Evolutionary conservation across 2,329 filamentous ascomycete species (phyloP).

Genomic region (Polytolypa hystricis): DNA sequence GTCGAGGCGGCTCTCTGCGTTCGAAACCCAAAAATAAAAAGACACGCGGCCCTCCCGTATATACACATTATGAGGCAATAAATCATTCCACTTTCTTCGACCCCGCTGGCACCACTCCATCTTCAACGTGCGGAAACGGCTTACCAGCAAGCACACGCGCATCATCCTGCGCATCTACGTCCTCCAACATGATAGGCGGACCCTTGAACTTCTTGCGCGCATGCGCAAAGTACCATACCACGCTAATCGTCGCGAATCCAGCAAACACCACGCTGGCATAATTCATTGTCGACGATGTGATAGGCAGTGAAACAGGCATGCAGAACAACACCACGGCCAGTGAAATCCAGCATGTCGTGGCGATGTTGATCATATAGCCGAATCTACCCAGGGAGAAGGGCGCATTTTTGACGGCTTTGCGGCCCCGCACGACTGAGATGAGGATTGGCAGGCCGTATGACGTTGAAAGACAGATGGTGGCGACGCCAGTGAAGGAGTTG

Average conservation of each 20-base stretch:
- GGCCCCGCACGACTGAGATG: constrained; percentile 55
- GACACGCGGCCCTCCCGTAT: too few species aligned
- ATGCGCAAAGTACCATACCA: constrained; percentile 52
- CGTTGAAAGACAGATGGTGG: constrained; percentile 64
- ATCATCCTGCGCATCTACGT: constrained; percentile 17
- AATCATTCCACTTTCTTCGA: constrained; percentile 13
- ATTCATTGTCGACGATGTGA: constrained; percentile 50
- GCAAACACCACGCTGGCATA: constrained; percentile 57
- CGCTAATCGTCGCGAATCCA: constrained; percentile 49
- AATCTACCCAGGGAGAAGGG: constrained; percentile 59
- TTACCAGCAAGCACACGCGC: constrained; percentile 22
- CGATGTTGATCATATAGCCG: constrained; percentile 56
- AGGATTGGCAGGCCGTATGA: constrained; percentile 68
- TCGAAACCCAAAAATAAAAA: too few species aligned
- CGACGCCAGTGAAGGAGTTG: constrained; percentile 68
- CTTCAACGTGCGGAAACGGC: constrained; percentile 23
- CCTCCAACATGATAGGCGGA: constrained; percentile 32
- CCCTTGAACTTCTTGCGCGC: constrained; percentile 55
- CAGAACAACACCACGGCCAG: constrained; percentile 64
- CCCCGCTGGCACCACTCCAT: constrained; percentile 10
- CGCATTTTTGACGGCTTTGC: constrained; percentile 55
- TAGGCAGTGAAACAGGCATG: constrained; percentile 56
- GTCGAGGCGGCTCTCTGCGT: too few species aligned
- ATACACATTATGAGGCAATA: too few species aligned
- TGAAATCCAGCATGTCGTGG: constrained; percentile 59